Conservation (phyloP, 441 rosid species). For the Biscutella laevigata region DNA sequence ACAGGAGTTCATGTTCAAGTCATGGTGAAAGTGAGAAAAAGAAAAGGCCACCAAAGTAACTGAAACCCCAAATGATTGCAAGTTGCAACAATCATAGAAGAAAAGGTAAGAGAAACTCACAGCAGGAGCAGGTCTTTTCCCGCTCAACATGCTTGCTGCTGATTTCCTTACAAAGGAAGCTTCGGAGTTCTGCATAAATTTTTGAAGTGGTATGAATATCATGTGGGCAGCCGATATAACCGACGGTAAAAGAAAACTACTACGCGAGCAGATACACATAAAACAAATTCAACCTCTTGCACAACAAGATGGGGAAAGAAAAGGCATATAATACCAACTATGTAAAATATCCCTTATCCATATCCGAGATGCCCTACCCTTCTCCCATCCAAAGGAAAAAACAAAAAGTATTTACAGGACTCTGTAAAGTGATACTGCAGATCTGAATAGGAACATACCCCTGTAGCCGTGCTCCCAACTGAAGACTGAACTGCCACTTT, state of each 20-base stretch:
- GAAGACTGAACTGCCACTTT: slow-evolving; percentile 54
- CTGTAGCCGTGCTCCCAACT: slow-evolving; percentile 42
- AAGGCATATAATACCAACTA: slow-evolving; percentile 8
- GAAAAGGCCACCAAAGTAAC: slow-evolving; percentile 24
- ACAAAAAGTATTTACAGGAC: not conserved
- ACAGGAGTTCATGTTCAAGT: not conserved
- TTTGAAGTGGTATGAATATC: not conserved
- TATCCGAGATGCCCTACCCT: slow-evolving; percentile 9
- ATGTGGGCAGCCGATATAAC: not conserved
- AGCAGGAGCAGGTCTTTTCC: slow-evolving; percentile 70
- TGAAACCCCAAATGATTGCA: not conserved
- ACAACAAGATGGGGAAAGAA: slow-evolving; percentile 4
- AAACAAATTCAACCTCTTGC: slow-evolving; percentile 12
- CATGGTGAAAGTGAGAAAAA: not conserved
- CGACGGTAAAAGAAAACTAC: not conserved
- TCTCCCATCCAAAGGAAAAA: slow-evolving; percentile 13
- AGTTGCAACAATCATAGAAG: not conserved
- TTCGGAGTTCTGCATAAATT: slow-evolving; percentile 59
- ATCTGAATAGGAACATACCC: slow-evolving; percentile 41
- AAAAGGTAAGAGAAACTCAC: slow-evolving; percentile 39
- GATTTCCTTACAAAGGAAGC: slow-evolving; percentile 65
- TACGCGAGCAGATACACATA: slow-evolving; percentile 3
- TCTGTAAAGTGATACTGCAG: slow-evolving; percentile 3
- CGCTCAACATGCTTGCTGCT: slow-evolving; percentile 98
- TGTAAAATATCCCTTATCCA: slow-evolving; percentile 3